These are phyloP conservation scores for Chondrus crispus DNA, from an alignment of 23 red algal species.

Conservation along the genomic window DNA sequence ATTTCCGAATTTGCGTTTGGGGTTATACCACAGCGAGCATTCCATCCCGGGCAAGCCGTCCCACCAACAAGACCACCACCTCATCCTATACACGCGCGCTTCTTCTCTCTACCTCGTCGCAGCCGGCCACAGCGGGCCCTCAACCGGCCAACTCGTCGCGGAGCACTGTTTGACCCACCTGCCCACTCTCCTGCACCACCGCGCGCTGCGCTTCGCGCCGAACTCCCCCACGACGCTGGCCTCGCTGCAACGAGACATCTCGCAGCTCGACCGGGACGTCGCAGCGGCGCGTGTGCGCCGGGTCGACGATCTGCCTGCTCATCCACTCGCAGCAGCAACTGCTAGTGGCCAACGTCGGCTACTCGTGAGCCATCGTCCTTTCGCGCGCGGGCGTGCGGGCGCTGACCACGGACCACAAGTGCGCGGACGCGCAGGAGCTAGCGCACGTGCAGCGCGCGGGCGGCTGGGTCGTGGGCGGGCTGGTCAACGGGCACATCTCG, in stretches of 20 bases:
- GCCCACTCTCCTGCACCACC: not conserved
- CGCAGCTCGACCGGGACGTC: too few relatives aligned
- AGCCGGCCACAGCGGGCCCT: slow-evolving; percentile 21
- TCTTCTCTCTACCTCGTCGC: slow-evolving; percentile 1
- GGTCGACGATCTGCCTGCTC: slow-evolving; percentile 8
- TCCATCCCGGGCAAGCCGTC: not conserved
- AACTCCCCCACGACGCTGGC: too few relatives aligned
- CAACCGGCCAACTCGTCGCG: slow-evolving; percentile 24
- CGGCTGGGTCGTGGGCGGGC: slow-evolving; percentile 30
- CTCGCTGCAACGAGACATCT: too few relatives aligned
- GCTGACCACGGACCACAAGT: slow-evolving; percentile 28
- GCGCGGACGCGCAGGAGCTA: not conserved
- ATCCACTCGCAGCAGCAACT: not conserved
- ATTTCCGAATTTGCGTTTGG: too few relatives aligned
- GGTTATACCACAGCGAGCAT: too few relatives aligned
- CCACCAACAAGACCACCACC: slow-evolving; percentile 47
- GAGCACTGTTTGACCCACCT: not conserved
- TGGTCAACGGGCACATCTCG: slow-evolving; percentile 81
- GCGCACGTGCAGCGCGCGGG: slow-evolving; percentile 39
- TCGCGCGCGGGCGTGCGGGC: not conserved
- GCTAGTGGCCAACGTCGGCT: slow-evolving; percentile 14
- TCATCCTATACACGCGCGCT: slow-evolving; percentile 22
- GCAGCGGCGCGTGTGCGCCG: not conserved
- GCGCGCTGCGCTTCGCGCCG: not conserved
- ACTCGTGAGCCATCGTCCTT: not conserved